Evolutionary conservation across 305 asterid species (phyloP).

Genomic region (Rubia peregrina): DNA sequence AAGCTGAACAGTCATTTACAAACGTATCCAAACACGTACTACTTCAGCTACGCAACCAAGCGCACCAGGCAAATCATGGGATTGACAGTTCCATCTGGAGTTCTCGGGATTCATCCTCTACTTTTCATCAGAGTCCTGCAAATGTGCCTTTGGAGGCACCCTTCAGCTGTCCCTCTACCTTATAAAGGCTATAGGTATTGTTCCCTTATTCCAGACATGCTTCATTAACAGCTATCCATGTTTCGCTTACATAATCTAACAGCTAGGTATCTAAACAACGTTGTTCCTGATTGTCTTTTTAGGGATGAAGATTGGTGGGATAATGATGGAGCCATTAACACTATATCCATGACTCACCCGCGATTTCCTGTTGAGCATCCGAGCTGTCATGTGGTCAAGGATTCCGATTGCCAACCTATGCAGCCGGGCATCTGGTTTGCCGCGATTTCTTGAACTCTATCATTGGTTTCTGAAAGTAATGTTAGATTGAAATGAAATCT

Average conservation of each 20-base stretch:
- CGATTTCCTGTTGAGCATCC: conserved; percentile 87
- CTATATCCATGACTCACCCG: conserved; percentile 96
- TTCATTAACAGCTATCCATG: background rate
- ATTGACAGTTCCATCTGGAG: conserved; percentile 66
- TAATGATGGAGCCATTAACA: conserved; percentile 95
- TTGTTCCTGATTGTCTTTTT: conserved; percentile 7
- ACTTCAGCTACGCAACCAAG: conserved; percentile 93
- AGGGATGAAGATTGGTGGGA: conserved; percentile 99
- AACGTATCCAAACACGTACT: conserved; percentile 73
- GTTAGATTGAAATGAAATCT: background rate
- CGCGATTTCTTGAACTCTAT: conserved; percentile 7
- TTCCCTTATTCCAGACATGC: background rate
- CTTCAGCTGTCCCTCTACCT: conserved; percentile 71
- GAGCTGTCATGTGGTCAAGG: conserved; percentile 47
- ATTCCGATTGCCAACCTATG: conserved; percentile 78
- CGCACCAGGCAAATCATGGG: conserved; percentile 65
- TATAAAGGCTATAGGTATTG: conserved; percentile 73
- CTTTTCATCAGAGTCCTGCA: conserved; percentile 77
- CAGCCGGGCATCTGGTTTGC: conserved; percentile 92
- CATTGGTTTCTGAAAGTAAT: background rate
- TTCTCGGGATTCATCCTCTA: conserved; percentile 72
- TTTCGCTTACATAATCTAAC: background rate
- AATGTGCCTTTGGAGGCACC: conserved; percentile 84
- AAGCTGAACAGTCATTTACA: conserved; percentile 48
- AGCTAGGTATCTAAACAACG: too few species aligned